A percentile compares a stretch with the other conserved stretches of the same genome.
Conservation (phyloP, 2,329 filamentous ascomycete genomes). For the Paraphaeosphaeria sporulosa region DNA sequence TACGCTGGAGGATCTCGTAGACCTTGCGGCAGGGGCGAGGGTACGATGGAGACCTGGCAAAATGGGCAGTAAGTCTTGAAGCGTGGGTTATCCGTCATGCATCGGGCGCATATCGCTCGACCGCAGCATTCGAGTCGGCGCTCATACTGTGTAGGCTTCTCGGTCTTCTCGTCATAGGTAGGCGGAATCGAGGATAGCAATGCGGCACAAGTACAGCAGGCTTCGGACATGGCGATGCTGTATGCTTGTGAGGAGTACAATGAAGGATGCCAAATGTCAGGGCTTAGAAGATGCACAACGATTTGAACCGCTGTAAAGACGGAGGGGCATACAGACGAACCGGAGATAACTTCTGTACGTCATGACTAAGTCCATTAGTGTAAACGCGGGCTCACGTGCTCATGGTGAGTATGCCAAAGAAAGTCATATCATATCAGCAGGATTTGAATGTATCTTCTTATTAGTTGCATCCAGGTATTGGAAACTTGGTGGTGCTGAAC, state of each 20-base stretch:
- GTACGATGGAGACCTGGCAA: constrained; percentile 73
- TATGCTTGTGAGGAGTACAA: constrained; percentile 6
- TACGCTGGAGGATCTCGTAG: constrained; percentile 75
- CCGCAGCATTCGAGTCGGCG: constrained; percentile 73
- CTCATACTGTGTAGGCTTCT: constrained; percentile 68
- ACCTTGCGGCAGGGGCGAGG: constrained; percentile 68
- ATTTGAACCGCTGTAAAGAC: not conserved
- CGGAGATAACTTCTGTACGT: constrained; percentile 36
- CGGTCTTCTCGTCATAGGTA: constrained; percentile 61
- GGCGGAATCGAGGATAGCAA: constrained; percentile 64
- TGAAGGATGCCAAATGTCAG: no score
- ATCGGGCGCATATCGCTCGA: constrained; percentile 74
- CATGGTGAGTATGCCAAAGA: not conserved
- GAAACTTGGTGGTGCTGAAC: not conserved
- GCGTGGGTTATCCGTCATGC: constrained; percentile 72
- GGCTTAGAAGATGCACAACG: not conserved
- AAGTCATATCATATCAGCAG: not conserved
- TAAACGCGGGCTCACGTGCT: constrained; percentile 32
- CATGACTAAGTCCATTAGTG: constrained; percentile 41
- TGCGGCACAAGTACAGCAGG: constrained; percentile 75
- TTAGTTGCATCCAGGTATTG: not conserved
- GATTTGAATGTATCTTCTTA: not conserved
- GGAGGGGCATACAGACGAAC: constrained; percentile 16
- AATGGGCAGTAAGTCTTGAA: constrained; percentile 75
- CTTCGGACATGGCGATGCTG: constrained; percentile 45